Base-by-base conservation (phyloP, 257 asterid genomes). In the Salvia rosmarinus region DNA sequence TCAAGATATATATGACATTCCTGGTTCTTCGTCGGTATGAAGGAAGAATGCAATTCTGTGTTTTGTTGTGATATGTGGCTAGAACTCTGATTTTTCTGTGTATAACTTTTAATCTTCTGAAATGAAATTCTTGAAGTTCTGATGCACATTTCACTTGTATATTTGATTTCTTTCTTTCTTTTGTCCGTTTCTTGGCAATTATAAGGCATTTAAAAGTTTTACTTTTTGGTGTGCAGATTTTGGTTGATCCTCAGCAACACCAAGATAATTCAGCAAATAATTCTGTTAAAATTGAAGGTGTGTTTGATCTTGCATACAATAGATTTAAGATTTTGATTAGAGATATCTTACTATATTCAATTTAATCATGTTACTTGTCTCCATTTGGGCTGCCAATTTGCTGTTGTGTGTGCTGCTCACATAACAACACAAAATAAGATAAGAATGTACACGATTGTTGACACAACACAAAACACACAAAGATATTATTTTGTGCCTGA, bases 201-300 rank as follows among this genome's bases (percentile, higher is more conserved):
- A 34, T 59, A 13, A 6, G 59, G 12, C 13, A 16, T 3, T 39
- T n/a, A 23, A 16, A 73, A 35, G 13, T 21, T 68, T 73, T 39
- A 54, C 64, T 6, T 69, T 73, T 37, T 66, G 66, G 80, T 50
- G 21, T 81, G 91, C 87, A 91, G 99, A 79, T 80, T 43, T 73
- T 63, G 79, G 16, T 11, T 50, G 77, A 76, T 75, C 72, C 73
- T 21, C 78, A 58, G 68, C 81, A 77, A 65, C 59, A 34, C 57
- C 81, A 79, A 60, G 89, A 78, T 76, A 64, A 58, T 70, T 59
- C 63, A 30, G 79, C 70, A 19, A 79, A 68, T 14, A 68, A 75
- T 75, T 78, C 79, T 77, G 20, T 19, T 59, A 73, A 67, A 61
- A 79, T 61, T 67, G 90, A 88, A 89, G 98, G 99, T 89, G 57